phyloP scores from a whole-genome alignment of 805 yeast species.

The Pichia pseudocactophila region DNA sequence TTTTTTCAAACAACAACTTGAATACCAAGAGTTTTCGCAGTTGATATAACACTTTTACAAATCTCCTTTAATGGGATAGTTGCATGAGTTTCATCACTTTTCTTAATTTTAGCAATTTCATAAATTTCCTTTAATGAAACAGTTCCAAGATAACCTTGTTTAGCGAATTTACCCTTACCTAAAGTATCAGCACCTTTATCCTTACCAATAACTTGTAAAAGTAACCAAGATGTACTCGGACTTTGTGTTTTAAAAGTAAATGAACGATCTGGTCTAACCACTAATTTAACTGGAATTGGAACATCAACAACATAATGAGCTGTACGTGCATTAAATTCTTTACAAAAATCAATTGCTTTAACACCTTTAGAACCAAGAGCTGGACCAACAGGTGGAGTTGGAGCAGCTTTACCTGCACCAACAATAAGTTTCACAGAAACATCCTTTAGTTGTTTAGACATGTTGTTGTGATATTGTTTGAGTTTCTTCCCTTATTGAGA shows the following conservation, averaged over 20 bases:
- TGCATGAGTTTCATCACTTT: conserved; percentile 74
- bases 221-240: conserved; percentile 84
- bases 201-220: conserved; percentile 72
- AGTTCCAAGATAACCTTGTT: conserved; percentile 25
- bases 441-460: conserved; percentile 36
- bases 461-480: neutral
- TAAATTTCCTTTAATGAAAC: conserved; percentile 79
- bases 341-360: conserved; percentile 96
- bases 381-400: conserved; percentile 98
- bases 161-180: conserved; percentile 51
- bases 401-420: conserved; percentile 97
- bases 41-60: conserved; percentile 73
- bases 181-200: conserved; percentile 70
- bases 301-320: conserved; percentile 78
- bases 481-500: too few species aligned
- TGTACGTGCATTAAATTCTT: conserved; percentile 95
- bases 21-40: conserved; percentile 87
- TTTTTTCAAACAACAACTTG: conserved; percentile 53
- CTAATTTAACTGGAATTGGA: conserved; percentile 81
- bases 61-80: conserved; percentile 63
- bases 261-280: conserved; percentile 86
- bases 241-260: conserved; percentile 80
- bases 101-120: conserved; percentile 90
- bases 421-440: conserved; percentile 80
- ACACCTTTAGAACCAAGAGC: conserved; percentile 98